These are phyloP conservation scores for Ceratobasidium papillatum DNA, from an alignment of 1,284 basidiomycete species.

Conservation along the genomic window DNA sequence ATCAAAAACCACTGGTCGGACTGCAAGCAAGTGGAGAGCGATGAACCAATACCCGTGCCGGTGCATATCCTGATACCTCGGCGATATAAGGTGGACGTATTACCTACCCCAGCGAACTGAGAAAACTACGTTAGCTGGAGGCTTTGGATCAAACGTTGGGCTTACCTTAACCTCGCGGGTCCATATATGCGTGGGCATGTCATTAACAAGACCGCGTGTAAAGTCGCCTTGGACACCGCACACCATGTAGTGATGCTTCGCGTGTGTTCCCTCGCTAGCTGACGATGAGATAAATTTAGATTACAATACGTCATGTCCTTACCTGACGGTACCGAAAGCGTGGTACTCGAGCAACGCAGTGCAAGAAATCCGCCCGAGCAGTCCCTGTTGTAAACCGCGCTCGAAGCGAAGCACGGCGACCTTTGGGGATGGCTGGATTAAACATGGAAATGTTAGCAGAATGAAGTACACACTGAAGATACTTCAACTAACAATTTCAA, in stretches of 20 bases:
- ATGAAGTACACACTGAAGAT: background rate
- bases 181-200: constrained; percentile 77
- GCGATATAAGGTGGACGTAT: constrained; percentile 75
- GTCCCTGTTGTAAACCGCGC: constrained; percentile 72
- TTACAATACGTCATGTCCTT: background rate
- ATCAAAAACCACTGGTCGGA: constrained; percentile 67
- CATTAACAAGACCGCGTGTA: constrained; percentile 70
- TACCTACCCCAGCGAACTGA: constrained; percentile 79
- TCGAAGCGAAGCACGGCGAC: constrained; percentile 71
- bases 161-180: constrained; percentile 74
- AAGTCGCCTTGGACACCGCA: constrained; percentile 82
- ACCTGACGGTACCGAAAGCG: constrained; percentile 68
- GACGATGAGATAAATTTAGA: background rate
- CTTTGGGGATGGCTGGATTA: constrained; percentile 67
- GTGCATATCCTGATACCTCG: constrained; percentile 80
- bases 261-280: constrained; percentile 54
- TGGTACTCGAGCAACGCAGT: constrained; percentile 69
- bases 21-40: constrained; percentile 61
- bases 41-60: constrained; percentile 78
- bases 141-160: background rate
- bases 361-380: constrained; percentile 70
- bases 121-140: background rate
- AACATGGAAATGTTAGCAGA: background rate
- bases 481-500: constrained; percentile 68
- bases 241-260: constrained; percentile 77